Base-by-base conservation (phyloP, 75 land plant genomes). In the Pinus albicaulis region DNA sequence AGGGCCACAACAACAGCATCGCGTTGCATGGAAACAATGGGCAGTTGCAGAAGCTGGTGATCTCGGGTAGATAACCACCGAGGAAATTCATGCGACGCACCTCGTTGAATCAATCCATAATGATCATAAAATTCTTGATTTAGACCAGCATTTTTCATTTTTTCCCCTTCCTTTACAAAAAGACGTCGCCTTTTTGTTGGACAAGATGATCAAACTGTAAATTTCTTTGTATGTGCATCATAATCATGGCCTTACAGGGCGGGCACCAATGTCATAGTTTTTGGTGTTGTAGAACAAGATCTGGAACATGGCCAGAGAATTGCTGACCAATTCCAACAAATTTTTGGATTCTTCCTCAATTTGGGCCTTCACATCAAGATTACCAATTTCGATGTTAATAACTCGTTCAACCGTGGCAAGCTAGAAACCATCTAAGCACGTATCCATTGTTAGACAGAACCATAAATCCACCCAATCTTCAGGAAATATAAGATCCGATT, bases 1-100 rank as follows among this genome's bases (percentile, higher is more conserved):
- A 60, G 34, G 3, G 86, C 85, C 5, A n/a, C n/a, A n/a, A 84
- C 86, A 16, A 65, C 57, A 11, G 74, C 84, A 78, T 72, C 61
- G 56, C 17, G 74, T 25, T 7, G 52, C 56, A 48, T 5, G n/a
- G 19, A 16, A 3, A 57, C 16, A 52, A 55, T 28, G 63, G 71
- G 78, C 72, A 14, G 12, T 36, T 23, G 70, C 66, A 58, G 44
- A 14, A 44, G 81, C 13, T 53, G 41, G n/a, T 28, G 71, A 48
- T 36, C 59, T 24, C 5, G 41, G 12, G 57, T 71, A 13, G 66
- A 60, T 34, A 52, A 15, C 82, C 78, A 16, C 61, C 53, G 14
- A 76, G 74, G 48, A 64, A 76, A 8, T 23, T 11, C 34, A 7
- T 71, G 10, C 48, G 6, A 8, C n/a, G n/a, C n/a, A 0, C 7